Conservation (phyloP, 2,329 filamentous ascomycete genomes). For the Arthroderma uncinatum region DNA sequence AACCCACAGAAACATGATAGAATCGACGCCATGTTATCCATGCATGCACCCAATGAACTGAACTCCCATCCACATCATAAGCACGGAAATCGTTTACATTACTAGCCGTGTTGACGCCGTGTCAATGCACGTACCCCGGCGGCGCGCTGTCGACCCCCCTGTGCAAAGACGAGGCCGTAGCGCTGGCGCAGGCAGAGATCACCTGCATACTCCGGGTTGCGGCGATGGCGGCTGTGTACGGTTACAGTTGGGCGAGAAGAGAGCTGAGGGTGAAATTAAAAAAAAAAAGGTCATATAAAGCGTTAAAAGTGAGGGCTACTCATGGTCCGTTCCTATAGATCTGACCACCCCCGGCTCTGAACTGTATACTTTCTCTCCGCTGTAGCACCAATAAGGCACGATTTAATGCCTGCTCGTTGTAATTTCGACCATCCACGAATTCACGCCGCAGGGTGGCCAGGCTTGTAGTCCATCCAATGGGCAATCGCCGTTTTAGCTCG, state of each 20-base stretch:
- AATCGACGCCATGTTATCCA: background rate
- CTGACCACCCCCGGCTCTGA: constrained; percentile 40
- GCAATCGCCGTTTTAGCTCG: constrained; percentile 73
- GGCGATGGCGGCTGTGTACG: background rate
- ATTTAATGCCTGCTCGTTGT: constrained; percentile 75
- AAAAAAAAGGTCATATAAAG: background rate
- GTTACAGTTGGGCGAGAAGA: background rate
- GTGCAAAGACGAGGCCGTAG: background rate
- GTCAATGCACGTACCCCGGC: too few species aligned
- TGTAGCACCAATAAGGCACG: constrained; percentile 77
- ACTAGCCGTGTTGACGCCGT: background rate
- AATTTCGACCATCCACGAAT: constrained; percentile 84
- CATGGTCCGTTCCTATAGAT: constrained; percentile 35
- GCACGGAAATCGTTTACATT: background rate
- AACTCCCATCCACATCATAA: background rate
- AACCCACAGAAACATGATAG: background rate
- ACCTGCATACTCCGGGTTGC: background rate
- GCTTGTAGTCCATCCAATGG: constrained; percentile 92
- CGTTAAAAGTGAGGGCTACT: background rate
- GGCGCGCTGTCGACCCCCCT: too few species aligned
- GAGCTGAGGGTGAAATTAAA: background rate
- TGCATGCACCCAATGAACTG: background rate
- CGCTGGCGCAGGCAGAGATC: background rate
- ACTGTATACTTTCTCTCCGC: constrained; percentile 60
- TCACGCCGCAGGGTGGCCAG: constrained; percentile 75